Conservation (phyloP, 495 filamentous ascomycete genomes). For the Chaetomium fimeti region DNA sequence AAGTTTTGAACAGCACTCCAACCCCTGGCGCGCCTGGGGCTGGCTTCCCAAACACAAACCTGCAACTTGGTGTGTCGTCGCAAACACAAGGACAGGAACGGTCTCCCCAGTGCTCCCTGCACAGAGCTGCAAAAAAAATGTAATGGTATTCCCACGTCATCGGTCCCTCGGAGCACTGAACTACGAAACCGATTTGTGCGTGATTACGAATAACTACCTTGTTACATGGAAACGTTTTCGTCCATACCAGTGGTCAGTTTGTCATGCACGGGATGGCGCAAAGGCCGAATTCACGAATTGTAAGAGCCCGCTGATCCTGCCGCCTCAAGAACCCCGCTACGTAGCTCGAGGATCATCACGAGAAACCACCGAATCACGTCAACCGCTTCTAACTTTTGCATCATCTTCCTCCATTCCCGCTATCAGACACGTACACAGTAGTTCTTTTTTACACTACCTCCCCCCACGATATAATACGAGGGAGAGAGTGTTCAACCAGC, state of each 20-base stretch:
- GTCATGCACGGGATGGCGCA: too few species aligned
- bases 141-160: background rate
- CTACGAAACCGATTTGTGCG: constrained; percentile 7
- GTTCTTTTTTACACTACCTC: background rate
- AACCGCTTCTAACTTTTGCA: background rate
- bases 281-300: constrained; percentile 9
- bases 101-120: too few species aligned
- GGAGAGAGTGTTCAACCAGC: background rate
- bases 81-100: too few species aligned
- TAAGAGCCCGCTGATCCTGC: background rate
- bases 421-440: background rate
- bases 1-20: too few species aligned
- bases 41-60: too few species aligned
- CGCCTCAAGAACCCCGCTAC: background rate
- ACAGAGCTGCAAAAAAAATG: background rate
- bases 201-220: too few species aligned
- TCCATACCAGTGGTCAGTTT: too few species aligned
- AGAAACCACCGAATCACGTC: background rate
- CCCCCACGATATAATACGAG: background rate
- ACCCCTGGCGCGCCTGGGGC: too few species aligned
- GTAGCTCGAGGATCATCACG: background rate
- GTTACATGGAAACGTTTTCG: too few species aligned
- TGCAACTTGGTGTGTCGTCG: too few species aligned
- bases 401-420: background rate
- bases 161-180: background rate